These are phyloP conservation scores for Amanita exitialis DNA, from an alignment of 768 basidiomycete genomes.

Conservation along the genomic window DNA sequence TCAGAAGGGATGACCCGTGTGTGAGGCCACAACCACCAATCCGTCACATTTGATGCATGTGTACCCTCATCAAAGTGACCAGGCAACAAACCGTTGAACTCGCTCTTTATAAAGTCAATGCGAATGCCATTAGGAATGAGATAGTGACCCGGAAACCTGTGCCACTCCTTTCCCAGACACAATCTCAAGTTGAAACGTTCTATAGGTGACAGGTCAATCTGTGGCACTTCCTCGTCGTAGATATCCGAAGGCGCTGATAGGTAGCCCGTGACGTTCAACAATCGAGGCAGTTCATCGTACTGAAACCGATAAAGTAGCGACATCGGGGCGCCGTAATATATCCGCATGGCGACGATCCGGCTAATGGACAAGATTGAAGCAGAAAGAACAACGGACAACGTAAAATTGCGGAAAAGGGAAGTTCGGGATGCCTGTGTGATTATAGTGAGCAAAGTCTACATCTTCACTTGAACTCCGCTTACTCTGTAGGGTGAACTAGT, in stretches of 20 bases:
- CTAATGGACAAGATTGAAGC: slow-evolving; percentile 65
- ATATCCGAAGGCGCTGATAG: slow-evolving; percentile 32
- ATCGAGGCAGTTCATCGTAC: slow-evolving; percentile 65
- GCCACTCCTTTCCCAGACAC: slow-evolving; percentile 94
- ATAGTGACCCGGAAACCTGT: slow-evolving; percentile 88
- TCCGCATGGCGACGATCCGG: slow-evolving; percentile 72
- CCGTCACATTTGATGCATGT: slow-evolving; percentile 15
- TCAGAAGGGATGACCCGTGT: slow-evolving; percentile 51
- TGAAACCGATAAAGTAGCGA: slow-evolving; percentile 63
- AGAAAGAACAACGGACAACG: slow-evolving; percentile 57
- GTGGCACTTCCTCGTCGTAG: slow-evolving; percentile 31
- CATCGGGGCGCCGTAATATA: slow-evolving; percentile 90
- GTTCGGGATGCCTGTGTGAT: slow-evolving; percentile 63
- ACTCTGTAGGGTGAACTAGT: slow-evolving; percentile 86
- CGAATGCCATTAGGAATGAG: slow-evolving; percentile 75
- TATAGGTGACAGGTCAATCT: slow-evolving; percentile 61
- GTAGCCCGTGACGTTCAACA: slow-evolving; percentile 66
- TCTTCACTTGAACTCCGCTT: slow-evolving; percentile 16
- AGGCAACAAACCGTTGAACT: slow-evolving; percentile 84
- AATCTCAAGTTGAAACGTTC: slow-evolving; percentile 61
- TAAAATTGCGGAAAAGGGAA: slow-evolving; percentile 65
- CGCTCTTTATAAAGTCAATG: slow-evolving; percentile 87
- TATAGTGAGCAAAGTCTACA: slow-evolving; percentile 6
- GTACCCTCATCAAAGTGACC: slow-evolving; percentile 55
- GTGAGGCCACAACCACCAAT: slow-evolving; percentile 49